Base-by-base conservation (phyloP, 2,329 filamentous ascomycete species). In the Neopestalotiopsis sp. region DNA sequence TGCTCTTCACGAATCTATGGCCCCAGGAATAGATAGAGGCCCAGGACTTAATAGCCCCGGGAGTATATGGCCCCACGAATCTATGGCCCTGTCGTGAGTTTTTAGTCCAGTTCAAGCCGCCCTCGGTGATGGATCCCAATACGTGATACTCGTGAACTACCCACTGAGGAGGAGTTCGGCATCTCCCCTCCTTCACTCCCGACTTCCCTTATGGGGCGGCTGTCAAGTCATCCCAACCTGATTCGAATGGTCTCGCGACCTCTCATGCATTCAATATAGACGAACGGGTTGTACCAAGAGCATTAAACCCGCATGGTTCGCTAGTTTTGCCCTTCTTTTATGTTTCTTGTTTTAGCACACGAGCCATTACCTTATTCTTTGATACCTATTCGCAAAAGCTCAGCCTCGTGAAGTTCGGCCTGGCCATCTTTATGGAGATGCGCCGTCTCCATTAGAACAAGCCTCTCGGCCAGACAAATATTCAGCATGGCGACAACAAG, bases 331-430 rank as follows among this genome's bases (percentile, higher is more conserved):
- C 14, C n/a, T 17, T 24, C 10, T 24, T 52, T 52, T n/a, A 52
- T n/a, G 45, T 52, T 49, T 52, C 45, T 52, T 52, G 45, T 52
- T 52, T 52, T n/a, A 52, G 14, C n/a, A 52, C 45, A 52, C n/a
- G 45, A 52, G 45, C 45, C 17, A 20, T 52, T 52, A n/a, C 3
- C 17, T n/a, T 52, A n/a, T 9, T 7, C 3, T 52, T 52, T 52
- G 45, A 52, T 9, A 52, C 45, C n/a, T 17, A 3, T 52, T 10
- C 9, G 7, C 9, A 17, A 52, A 12, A 7, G 4, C 9, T 9
- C 45, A 52, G 45, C 45, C 20, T 52, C 17, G 20, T 52, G 45
- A 52, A 52, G 7, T n/a, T 9, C 17, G 9, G 7, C 45, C 20
- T 10, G 20, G 57, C 13, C 2, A 14, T 28, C 24, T 12, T 6